Evolutionary conservation across 345 rosid genomes (phyloP).

Genomic region (Streptanthus diversifolius): DNA sequence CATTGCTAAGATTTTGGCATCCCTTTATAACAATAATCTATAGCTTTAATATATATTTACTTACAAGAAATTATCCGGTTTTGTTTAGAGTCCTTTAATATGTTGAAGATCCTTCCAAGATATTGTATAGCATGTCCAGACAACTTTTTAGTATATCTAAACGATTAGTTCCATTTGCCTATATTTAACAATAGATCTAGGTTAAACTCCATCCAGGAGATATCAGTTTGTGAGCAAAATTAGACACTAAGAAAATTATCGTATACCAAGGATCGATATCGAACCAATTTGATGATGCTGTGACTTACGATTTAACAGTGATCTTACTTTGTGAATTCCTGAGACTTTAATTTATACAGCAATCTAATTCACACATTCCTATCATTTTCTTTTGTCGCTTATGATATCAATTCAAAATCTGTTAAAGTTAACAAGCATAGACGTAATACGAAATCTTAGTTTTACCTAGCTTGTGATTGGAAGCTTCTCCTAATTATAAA

Average conservation of each 20-base stretch:
- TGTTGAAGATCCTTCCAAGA: background rate
- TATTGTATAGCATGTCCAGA: background rate
- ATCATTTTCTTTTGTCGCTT: too few relatives aligned
- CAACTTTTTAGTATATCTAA: background rate
- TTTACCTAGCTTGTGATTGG: background rate
- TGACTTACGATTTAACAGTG: background rate
- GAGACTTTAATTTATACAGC: background rate
- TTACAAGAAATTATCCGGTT: background rate
- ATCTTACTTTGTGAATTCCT: background rate
- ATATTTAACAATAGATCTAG: background rate
- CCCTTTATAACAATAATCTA: slow-evolving; percentile 10
- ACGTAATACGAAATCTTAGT: background rate
- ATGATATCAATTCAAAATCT: too few relatives aligned
- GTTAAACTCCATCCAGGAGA: background rate
- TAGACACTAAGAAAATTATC: background rate
- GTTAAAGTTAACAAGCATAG: too few relatives aligned
- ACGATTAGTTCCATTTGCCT: background rate
- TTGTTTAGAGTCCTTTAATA: background rate
- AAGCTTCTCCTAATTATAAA: background rate
- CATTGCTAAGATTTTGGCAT: slow-evolving; percentile 15
- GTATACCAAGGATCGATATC: background rate
- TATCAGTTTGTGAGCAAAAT: background rate
- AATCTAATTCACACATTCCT: background rate
- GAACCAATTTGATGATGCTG: background rate
- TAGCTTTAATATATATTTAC: background rate